Conservation (phyloP, 116 monocot genomes). For the Phalaenopsis hybrid region DNA sequence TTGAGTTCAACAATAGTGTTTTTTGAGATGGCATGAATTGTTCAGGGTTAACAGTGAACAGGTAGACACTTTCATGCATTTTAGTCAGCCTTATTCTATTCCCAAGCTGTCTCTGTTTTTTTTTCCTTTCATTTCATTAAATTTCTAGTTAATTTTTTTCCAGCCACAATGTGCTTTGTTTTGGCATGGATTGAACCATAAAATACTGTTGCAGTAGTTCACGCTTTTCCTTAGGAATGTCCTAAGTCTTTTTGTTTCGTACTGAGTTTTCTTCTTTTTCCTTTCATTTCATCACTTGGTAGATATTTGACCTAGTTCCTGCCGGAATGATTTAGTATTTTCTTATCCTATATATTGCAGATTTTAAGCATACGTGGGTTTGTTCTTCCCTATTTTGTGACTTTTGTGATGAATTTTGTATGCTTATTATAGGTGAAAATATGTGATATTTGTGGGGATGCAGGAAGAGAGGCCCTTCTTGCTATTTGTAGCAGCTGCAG, state of each 20-base stretch:
- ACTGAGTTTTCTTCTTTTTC: neutral
- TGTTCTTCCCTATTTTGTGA: no score
- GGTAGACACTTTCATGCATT: neutral
- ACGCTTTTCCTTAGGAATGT: neutral
- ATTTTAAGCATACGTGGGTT: no score
- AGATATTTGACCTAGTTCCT: neutral
- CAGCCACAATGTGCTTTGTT: neutral
- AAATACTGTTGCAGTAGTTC: neutral
- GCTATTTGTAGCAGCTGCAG: conserved; percentile 41
- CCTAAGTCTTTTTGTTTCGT: no score
- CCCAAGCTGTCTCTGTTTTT: neutral
- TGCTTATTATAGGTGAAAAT: conserved; percentile 31
- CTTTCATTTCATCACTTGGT: neutral
- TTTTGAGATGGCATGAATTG: neutral
- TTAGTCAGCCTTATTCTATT: neutral
- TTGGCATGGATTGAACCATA: neutral
- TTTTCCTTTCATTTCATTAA: neutral
- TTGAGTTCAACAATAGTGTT: neutral
- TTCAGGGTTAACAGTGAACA: neutral
- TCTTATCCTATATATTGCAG: no score
- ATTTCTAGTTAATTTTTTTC: neutral
- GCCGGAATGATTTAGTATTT: neutral
- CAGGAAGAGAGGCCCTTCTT: conserved; percentile 37
- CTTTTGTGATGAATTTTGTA: neutral
- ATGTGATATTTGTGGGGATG: conserved; percentile 62